Conservation (phyloP, 768 basidiomycete genomes). For the Hygrophorus russula region DNA sequence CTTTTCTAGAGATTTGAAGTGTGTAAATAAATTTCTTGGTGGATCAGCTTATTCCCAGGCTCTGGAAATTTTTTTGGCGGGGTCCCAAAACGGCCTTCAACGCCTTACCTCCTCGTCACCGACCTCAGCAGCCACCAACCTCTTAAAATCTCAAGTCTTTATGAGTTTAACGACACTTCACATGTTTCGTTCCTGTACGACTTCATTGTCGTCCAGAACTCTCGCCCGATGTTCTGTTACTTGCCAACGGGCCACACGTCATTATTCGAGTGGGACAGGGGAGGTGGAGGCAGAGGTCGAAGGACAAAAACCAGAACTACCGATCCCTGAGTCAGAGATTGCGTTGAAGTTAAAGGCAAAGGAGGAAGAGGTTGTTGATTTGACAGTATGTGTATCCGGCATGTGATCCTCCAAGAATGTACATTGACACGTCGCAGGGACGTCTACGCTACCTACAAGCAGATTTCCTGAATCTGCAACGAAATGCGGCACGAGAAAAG, state of each 20-base stretch:
- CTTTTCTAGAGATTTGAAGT: no score
- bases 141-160: no score
- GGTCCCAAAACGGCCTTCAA: no score
- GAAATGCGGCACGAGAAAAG: slow-evolving; percentile 84
- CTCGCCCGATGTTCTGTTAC: slow-evolving; percentile 26
- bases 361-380: slow-evolving; percentile 70
- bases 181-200: slow-evolving; percentile 47
- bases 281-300: slow-evolving; percentile 8
- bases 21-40: no score
- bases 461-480: slow-evolving; percentile 91
- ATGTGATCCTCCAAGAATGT: background rate
- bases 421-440: slow-evolving; percentile 35
- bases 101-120: no score
- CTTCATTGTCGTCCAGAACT: slow-evolving; percentile 40
- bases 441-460: slow-evolving; percentile 88
- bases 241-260: slow-evolving; percentile 26
- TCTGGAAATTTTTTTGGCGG: no score
- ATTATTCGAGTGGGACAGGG: slow-evolving; percentile 40
- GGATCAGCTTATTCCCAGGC: no score
- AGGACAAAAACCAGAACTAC: slow-evolving; percentile 17
- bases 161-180: slow-evolving; percentile 16
- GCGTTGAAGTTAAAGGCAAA: slow-evolving; percentile 66
- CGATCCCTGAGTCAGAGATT: slow-evolving; percentile 20
- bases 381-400: slow-evolving; percentile 47
- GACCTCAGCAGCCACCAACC: no score